Evolutionary conservation across 2,329 filamentous ascomycete species (phyloP), one percentile per base, ranked within the genome.

Genomic region (Cladosporium cucumerinum): DNA sequence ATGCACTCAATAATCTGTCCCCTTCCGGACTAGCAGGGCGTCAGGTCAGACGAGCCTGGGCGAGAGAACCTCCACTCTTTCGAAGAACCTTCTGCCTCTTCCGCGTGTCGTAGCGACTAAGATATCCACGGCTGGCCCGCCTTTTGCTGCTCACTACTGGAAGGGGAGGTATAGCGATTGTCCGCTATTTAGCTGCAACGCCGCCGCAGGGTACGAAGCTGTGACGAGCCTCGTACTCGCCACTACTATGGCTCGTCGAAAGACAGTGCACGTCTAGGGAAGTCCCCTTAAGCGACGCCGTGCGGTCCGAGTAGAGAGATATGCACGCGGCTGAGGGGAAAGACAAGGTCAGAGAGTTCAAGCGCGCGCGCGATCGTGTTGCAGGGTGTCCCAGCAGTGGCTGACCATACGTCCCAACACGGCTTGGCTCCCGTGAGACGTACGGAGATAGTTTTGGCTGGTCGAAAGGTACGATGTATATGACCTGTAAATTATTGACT

Each of bases 161-260:
- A 36, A 57, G 54, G 39, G 54, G 36, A 52, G 23, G 28, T 62
- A 62, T 62, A 62, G 60, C 60, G 49, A 62, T 62, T 49, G 60
- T 11, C 58, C 58, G 58, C 60, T 62, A 46, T 55, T 49, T 55
- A 62, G 60, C 60, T 54, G 60, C 60, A 62, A 62, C 60, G 49
- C 60, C 54, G 46, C 58, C 46, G 60, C 34, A 51, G 34, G 54
- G 30, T 57, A 36, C 28, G 23, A 46, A 55, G 60, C 49, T 30
- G 60, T 46, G 60, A 62, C 49, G 34, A 55, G 48, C 30, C 36
- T 54, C 60, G 60, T 62, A 62, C 60, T 55, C 60, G 60, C 36
- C 49, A 55, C 59, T 62, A 46, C 30, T 60, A 61, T 43, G 60
- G 60, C 49, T 62, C 34, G 34, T 30, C 18, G 28, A 49, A 25